These are phyloP conservation scores for Fusarium ambrosium DNA, from an alignment of 2,329 filamentous ascomycete species.

Conservation along the genomic window DNA sequence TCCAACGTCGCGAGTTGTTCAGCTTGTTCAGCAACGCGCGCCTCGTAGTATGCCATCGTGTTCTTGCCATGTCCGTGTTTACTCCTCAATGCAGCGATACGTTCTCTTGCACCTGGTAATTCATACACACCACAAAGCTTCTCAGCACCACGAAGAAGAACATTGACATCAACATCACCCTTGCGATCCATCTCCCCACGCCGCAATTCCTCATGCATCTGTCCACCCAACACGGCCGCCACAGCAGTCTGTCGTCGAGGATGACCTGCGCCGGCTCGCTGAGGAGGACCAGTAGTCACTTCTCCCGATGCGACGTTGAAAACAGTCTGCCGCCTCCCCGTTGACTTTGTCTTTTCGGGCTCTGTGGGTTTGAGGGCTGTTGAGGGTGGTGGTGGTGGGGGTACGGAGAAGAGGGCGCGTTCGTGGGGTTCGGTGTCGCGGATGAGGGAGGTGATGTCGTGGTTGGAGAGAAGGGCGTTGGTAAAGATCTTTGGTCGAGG, in stretches of 20 bases:
- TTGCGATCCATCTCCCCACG: slow-evolving; percentile 63
- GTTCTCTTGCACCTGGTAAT: slow-evolving; percentile 81
- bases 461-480: slow-evolving; percentile 87
- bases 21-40: slow-evolving; percentile 81
- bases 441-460: slow-evolving; percentile 95
- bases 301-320: slow-evolving; percentile 75
- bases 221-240: slow-evolving; percentile 87
- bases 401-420: slow-evolving; percentile 92
- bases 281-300: slow-evolving; percentile 68
- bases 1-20: slow-evolving; percentile 79
- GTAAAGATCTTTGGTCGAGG: slow-evolving; percentile 94
- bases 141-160: slow-evolving; percentile 87
- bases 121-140: slow-evolving; percentile 92
- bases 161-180: slow-evolving; percentile 87
- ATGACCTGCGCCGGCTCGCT: slow-evolving; percentile 57
- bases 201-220: slow-evolving; percentile 86
- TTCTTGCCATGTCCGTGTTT: slow-evolving; percentile 78
- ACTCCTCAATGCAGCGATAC: slow-evolving; percentile 78
- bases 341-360: slow-evolving; percentile 53
- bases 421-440: slow-evolving; percentile 96
- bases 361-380: slow-evolving; percentile 54
- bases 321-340: slow-evolving; percentile 70
- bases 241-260: slow-evolving; percentile 85
- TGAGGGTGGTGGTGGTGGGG: slow-evolving; percentile 72
- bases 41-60: slow-evolving; percentile 85